A percentile compares a stretch with the other conserved stretches of the same genome.
Evolutionary conservation across 2,329 filamentous ascomycete genomes (phyloP).

Genomic region (Epichloe amarillans): DNA sequence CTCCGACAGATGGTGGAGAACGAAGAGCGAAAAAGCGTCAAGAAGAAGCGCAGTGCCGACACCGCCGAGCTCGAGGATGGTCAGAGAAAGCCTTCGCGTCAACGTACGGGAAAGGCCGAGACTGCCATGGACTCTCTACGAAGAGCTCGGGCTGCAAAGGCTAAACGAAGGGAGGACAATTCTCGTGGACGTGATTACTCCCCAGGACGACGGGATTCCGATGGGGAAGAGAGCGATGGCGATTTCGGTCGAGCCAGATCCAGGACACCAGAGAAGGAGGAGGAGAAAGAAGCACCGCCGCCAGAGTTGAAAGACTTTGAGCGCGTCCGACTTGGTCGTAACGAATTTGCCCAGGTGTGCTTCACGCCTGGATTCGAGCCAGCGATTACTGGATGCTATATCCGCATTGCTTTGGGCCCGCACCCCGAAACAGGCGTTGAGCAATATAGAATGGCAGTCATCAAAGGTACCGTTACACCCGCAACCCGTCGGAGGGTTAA

Average conservation of each 20-base stretch:
- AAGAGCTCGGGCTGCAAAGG: conserved; percentile 49
- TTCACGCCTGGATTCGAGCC: conserved; percentile 85
- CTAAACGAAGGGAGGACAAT: conserved; percentile 34
- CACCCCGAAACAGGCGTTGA: conserved; percentile 59
- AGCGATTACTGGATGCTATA: conserved; percentile 70
- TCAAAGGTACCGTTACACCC: conserved; percentile 54
- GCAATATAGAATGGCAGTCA: conserved; percentile 75
- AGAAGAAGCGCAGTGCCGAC: conserved; percentile 66
- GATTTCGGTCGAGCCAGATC: conserved; percentile 55
- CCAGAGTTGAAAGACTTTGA: conserved; percentile 73
- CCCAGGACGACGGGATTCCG: conserved; percentile 19
- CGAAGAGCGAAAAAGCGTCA: conserved; percentile 38
- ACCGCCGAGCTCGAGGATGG: conserved; percentile 69
- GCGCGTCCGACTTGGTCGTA: conserved; percentile 68
- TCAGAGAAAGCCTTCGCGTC: conserved; percentile 55
- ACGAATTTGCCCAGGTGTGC: conserved; percentile 79
- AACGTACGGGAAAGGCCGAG: conserved; percentile 41
- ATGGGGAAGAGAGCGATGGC: conserved; percentile 60
- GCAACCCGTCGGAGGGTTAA: background rate
- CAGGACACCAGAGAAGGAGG: conserved; percentile 46
- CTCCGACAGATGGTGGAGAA: conserved; percentile 66
- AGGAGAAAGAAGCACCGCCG: conserved; percentile 54
- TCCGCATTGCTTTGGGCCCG: conserved; percentile 69
- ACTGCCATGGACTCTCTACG: conserved; percentile 60
- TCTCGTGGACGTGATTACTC: conserved; percentile 45